Conservation (phyloP, 768 basidiomycete species). For the Strobilomyces echinocephalus region DNA sequence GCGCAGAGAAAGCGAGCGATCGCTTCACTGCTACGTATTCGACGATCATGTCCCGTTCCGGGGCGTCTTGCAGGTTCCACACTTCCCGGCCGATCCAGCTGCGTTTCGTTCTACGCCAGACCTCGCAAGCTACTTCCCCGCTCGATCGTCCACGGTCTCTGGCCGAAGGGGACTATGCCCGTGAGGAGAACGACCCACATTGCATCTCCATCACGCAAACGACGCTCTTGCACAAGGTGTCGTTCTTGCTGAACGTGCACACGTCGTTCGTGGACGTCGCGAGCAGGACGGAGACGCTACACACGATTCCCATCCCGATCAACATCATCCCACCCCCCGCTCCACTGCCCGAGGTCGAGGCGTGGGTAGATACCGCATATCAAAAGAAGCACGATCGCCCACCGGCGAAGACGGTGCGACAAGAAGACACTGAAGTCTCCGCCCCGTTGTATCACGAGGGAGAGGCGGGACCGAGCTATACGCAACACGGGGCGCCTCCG, state of each 20-base stretch:
- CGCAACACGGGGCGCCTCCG: conserved; percentile 63
- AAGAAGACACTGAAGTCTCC: conserved; percentile 58
- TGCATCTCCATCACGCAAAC: conserved; percentile 75
- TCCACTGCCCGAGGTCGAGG: conserved; percentile 75
- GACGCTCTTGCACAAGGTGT: conserved; percentile 78
- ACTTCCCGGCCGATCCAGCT: conserved; percentile 66
- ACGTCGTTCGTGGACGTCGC: conserved; percentile 73
- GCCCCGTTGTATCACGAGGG: conserved; percentile 66
- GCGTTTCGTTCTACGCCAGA: conserved; percentile 75
- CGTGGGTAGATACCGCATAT: conserved; percentile 67
- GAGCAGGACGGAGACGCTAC: conserved; percentile 62
- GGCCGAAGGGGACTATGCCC: conserved; percentile 39
- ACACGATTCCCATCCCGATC: conserved; percentile 63
- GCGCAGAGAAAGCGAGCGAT: conserved; percentile 29
- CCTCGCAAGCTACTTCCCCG: conserved; percentile 47
- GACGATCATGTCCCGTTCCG: conserved; percentile 72
- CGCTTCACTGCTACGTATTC: conserved; percentile 42
- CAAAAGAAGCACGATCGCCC: conserved; percentile 86
- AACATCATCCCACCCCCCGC: conserved; percentile 70
- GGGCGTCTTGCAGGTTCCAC: conserved; percentile 90
- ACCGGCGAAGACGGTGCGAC: conserved; percentile 62
- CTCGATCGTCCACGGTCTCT: conserved; percentile 42
- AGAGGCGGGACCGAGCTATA: conserved; percentile 72
- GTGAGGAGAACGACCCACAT: conserved; percentile 54
- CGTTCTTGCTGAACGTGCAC: conserved; percentile 70